Percentiles rank a stretch among this genome's conserved stretches.
Evolutionary conservation across 768 basidiomycete species (phyloP).

Genomic region (Suillus clintonianus): DNA sequence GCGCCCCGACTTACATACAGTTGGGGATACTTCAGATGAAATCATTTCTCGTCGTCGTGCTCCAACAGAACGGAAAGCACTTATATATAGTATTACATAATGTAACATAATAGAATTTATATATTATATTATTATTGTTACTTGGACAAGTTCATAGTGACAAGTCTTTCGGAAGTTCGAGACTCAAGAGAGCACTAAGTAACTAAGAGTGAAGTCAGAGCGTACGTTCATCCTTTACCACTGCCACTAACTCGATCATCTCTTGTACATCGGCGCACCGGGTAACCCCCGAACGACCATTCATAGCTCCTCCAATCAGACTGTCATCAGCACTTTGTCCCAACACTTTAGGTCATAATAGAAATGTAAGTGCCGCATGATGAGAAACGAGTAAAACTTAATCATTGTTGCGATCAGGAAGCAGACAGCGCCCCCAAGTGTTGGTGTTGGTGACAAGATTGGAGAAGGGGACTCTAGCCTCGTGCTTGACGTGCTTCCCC

Average conservation of each 20-base stretch:
- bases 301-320: constrained; percentile 39
- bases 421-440: constrained; percentile 19
- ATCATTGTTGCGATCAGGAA: not conserved
- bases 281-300: constrained; percentile 40
- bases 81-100: not conserved
- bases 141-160: too few species aligned
- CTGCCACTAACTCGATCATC: constrained; percentile 36
- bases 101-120: not conserved
- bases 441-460: constrained; percentile 42
- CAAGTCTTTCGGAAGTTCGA: too few species aligned
- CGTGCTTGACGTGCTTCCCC: constrained; percentile 57
- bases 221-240: constrained; percentile 40
- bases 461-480: constrained; percentile 73
- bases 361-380: not conserved
- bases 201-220: too few species aligned
- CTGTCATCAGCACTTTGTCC: not conserved
- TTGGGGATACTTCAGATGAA: not conserved
- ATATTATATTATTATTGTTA: not conserved
- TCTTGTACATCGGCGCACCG: not conserved
- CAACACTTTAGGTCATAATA: not conserved
- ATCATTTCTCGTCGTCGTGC: not conserved
- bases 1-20: not conserved
- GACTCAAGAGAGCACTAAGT: not conserved
- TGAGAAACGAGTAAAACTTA: not conserved
- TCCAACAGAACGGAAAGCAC: too few species aligned